Evolutionary conservation across 768 basidiomycete genomes (phyloP).

Genomic region (Lactarius pseudohatsudake): DNA sequence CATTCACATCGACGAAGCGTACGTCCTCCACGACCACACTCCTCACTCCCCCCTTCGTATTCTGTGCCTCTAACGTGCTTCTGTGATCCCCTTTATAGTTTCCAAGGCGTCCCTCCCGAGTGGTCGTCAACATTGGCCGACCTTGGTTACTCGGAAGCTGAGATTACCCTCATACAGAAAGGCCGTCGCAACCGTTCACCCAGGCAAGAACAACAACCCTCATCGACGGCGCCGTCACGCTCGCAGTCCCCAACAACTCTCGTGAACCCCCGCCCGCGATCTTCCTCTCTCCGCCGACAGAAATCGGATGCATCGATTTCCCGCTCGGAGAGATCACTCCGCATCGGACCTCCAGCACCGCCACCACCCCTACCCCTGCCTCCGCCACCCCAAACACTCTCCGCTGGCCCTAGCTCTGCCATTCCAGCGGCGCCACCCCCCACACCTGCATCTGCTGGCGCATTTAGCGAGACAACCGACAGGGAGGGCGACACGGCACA

Average conservation of each 20-base stretch:
- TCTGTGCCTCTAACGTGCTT: not conserved
- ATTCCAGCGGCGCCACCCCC: constrained; percentile 17
- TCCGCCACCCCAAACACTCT: constrained; percentile 2
- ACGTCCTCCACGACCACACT: constrained; percentile 2
- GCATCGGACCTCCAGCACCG: constrained; percentile 16
- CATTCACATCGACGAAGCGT: constrained; percentile 29
- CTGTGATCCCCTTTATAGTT: constrained; percentile 10
- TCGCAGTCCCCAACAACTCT: constrained; percentile 17
- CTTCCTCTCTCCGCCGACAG: constrained; percentile 23
- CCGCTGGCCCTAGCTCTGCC: not conserved
- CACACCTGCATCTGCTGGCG: constrained; percentile 7
- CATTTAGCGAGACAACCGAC: not conserved
- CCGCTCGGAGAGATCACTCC: constrained; percentile 26
- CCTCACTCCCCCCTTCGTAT: not conserved
- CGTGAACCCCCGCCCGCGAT: constrained; percentile 22
- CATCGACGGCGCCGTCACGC: not conserved
- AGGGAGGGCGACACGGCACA: not conserved
- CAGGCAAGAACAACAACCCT: not conserved
- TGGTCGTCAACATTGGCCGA: constrained; percentile 25
- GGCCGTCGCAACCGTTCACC: constrained; percentile 26
- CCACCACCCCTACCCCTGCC: constrained; percentile 21
- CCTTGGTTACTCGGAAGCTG: constrained; percentile 29
- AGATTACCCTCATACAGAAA: constrained; percentile 27
- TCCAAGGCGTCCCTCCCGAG: constrained; percentile 25
- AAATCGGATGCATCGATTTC: constrained; percentile 26